These are phyloP conservation scores for Leccinellum luteum DNA, from an alignment of 768 basidiomycete genomes.

Conservation along the genomic window DNA sequence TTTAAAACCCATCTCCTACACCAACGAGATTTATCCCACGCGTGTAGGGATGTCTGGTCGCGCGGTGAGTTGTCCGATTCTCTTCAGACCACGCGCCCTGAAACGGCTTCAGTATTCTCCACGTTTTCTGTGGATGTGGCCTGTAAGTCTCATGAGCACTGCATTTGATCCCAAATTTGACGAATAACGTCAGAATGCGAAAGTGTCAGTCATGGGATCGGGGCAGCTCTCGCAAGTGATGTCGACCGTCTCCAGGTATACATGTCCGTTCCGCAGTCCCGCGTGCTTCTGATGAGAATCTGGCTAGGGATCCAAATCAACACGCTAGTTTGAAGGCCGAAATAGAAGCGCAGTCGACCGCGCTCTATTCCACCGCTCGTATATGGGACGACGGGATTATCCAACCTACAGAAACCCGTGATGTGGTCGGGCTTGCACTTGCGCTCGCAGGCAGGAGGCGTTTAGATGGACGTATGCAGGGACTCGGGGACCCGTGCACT, in stretches of 20 bases:
- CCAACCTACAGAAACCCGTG: constrained; percentile 82
- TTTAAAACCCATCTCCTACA: constrained; percentile 1
- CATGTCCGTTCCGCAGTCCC: constrained; percentile 14
- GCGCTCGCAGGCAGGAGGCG: constrained; percentile 63
- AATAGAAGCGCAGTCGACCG: constrained; percentile 87
- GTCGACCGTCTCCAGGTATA: constrained; percentile 84
- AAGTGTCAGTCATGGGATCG: constrained; percentile 94
- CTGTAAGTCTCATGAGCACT: constrained; percentile 48
- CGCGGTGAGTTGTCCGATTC: constrained; percentile 56
- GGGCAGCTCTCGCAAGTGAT: constrained; percentile 92
- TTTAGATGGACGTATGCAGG: constrained; percentile 10
- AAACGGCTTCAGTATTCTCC: constrained; percentile 70
- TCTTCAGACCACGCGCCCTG: constrained; percentile 3
- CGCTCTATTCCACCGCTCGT: constrained; percentile 86
- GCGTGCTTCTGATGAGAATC: not conserved
- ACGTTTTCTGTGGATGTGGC: constrained; percentile 98
- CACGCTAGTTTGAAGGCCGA: constrained; percentile 71
- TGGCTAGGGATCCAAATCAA: constrained; percentile 69
- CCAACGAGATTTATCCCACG: constrained; percentile 12
- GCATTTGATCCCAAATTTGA: constrained; percentile 9
- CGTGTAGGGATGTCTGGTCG: constrained; percentile 84
- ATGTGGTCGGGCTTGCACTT: constrained; percentile 85
- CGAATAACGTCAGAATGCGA: constrained; percentile 64
- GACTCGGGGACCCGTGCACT: constrained; percentile 30
- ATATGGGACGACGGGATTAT: constrained; percentile 95